These are phyloP conservation scores for Fusarium buharicum DNA, from an alignment of 2,329 filamentous ascomycete species.

Conservation along the genomic window DNA sequence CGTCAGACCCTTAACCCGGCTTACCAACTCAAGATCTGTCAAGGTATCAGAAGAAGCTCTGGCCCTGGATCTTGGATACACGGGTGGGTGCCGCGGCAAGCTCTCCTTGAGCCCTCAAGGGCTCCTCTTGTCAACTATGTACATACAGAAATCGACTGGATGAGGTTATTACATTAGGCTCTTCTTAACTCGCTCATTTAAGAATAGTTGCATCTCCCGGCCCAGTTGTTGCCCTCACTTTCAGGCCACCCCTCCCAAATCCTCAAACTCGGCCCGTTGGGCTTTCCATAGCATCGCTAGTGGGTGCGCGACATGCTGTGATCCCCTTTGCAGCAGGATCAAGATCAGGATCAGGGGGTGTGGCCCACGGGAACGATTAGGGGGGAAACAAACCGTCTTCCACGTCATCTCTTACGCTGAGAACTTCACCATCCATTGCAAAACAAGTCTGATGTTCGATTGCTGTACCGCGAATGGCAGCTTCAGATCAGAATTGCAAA, in stretches of 20 bases:
- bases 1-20: conserved; percentile 39
- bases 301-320: conserved; percentile 30
- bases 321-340: conserved; percentile 37
- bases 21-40: conserved; percentile 36
- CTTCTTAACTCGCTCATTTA: conserved; percentile 21
- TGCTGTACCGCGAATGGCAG: background rate
- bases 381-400: conserved; percentile 9
- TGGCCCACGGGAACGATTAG: conserved; percentile 13
- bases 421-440: conserved; percentile 8
- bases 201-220: conserved; percentile 28
- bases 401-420: conserved; percentile 26
- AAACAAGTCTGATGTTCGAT: conserved; percentile 4
- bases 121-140: conserved; percentile 21
- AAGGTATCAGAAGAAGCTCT: conserved; percentile 16
- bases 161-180: conserved; percentile 28
- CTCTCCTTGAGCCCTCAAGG: conserved; percentile 12
- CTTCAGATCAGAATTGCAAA: background rate
- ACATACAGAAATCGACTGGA: conserved; percentile 13
- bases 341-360: conserved; percentile 22
- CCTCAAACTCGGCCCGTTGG: conserved; percentile 36
- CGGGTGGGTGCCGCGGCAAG: conserved; percentile 25
- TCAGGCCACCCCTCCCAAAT: conserved; percentile 13
- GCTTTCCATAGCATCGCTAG: conserved; percentile 23
- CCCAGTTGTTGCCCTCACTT: conserved; percentile 24
- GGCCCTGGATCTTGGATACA: conserved; percentile 24